These are phyloP conservation scores for Choanephora cucurbitarum DNA, from an alignment of 371 early-diverging fungal species.

Conservation along the genomic window DNA sequence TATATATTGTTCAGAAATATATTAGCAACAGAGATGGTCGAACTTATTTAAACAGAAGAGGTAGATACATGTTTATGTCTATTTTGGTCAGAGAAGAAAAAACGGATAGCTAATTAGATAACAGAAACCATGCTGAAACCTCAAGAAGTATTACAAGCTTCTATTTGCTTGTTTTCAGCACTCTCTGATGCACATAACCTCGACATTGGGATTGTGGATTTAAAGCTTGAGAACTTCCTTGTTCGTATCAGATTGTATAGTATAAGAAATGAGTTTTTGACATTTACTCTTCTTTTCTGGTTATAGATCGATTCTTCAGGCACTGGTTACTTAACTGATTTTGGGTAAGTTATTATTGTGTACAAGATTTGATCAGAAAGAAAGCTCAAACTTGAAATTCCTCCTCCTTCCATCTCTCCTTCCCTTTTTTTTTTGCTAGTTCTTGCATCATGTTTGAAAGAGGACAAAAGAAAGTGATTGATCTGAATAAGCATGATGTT, in stretches of 20 bases:
- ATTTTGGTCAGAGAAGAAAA: not conserved
- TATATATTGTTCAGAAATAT: conserved; percentile 31
- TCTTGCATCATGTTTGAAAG: conserved; percentile 32
- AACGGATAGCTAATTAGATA: not conserved
- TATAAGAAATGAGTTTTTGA: too few relatives aligned
- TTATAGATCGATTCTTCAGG: conserved; percentile 31
- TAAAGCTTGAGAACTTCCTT: conserved; percentile 44
- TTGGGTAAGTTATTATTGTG: conserved; percentile 23
- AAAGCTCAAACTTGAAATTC: too few relatives aligned
- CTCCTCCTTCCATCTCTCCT: too few relatives aligned
- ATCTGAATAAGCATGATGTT: conserved; percentile 14
- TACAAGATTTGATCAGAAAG: too few relatives aligned
- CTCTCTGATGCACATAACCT: conserved; percentile 33
- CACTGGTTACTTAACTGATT: conserved; percentile 40
- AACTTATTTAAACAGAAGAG: conserved; percentile 27
- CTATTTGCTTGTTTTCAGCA: conserved; percentile 35
- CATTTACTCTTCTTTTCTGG: not conserved
- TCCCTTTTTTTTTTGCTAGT: conserved; percentile 14
- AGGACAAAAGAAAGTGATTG: not conserved
- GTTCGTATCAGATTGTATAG: conserved; percentile 7
- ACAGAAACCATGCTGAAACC: conserved; percentile 22
- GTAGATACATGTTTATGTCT: conserved; percentile 4
- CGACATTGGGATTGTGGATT: conserved; percentile 40
- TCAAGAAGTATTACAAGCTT: conserved; percentile 30
- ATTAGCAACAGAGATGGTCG: conserved; percentile 34